Conservation (phyloP, 495 filamentous ascomycete genomes). For the Ascodesmis nigricans region DNA sequence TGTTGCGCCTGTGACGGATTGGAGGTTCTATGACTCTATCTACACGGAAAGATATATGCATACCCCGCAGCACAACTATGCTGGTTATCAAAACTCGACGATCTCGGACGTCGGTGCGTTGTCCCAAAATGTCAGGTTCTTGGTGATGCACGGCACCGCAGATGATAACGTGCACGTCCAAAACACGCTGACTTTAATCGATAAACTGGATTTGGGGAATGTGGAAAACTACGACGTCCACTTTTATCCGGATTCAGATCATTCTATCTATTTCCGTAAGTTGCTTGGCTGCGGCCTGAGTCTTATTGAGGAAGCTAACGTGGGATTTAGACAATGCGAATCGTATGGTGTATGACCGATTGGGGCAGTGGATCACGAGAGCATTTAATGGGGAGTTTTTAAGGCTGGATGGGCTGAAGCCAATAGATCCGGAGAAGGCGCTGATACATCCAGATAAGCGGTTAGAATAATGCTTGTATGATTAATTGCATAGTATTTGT, state of each 20-base stretch:
- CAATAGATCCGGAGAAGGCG: no score
- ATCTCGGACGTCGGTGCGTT: slow-evolving; percentile 52
- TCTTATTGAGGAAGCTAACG: slow-evolving; percentile 1
- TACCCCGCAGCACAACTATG: slow-evolving; percentile 57
- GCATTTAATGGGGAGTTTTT: slow-evolving; percentile 96
- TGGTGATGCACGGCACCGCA: slow-evolving; percentile 82
- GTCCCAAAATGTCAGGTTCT: slow-evolving; percentile 52
- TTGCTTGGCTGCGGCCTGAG: background rate
- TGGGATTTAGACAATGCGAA: slow-evolving; percentile 48
- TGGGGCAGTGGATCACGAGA: slow-evolving; percentile 83
- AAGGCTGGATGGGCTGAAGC: slow-evolving; percentile 44
- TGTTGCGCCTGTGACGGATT: slow-evolving; percentile 92
- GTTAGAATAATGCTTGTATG: background rate
- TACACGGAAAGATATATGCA: slow-evolving; percentile 96
- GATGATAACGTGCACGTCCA: slow-evolving; percentile 97
- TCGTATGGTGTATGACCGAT: slow-evolving; percentile 75
- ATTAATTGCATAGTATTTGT: background rate
- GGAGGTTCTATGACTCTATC: slow-evolving; percentile 84
- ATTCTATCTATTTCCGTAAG: slow-evolving; percentile 67
- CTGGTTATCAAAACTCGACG: slow-evolving; percentile 52
- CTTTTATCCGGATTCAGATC: slow-evolving; percentile 89
- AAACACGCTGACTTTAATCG: slow-evolving; percentile 66
- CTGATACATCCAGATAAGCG: no score
- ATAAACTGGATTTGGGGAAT: slow-evolving; percentile 59
- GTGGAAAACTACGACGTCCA: slow-evolving; percentile 94